Evolutionary conservation across 352 stramenopile species (phyloP), one percentile per base, ranked within the genome.

Genomic region (Phytophthora chlamydospora): DNA sequence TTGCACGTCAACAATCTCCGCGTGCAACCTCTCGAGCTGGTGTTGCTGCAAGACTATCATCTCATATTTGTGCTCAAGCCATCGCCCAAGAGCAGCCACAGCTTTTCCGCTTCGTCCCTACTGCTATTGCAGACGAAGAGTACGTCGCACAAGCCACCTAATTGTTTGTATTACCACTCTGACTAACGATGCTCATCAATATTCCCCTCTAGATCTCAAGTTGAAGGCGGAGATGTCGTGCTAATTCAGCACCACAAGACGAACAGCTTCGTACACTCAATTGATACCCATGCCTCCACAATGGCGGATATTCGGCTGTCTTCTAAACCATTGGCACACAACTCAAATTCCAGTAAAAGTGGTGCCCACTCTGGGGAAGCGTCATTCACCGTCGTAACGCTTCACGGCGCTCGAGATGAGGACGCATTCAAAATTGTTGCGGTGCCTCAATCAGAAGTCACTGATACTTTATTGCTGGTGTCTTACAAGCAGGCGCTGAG

Each of bases 271-370:
- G 62, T 91, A 16, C 83, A 91, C 58, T 89, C 82, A 1, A 76
- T 83, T 29, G 75, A 88, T 57, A 87, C 78, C 0, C 80, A 92
- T 46, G 67, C 78, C 27, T 85, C 80, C 16, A 86, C 50, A 19
- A 86, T 88, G 75, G 71, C 73, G 24, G 80, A 90, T 47, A 90
- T 91, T 43, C 70, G 74, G 9, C 48, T 89, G 19, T 88, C 79
- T 7, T 85, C 79, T 1, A 85, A 86, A 24, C 68, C 78, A 8
- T 54, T 89, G 24, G 61, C 66, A n/a, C 79, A 62, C 21, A 69
- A 67, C 42, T 42, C 42, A 16, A 66, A 27, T 13, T 47, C 24
- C 21, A 54, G 43, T 27, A 67, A 60, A 42, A 76, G 38, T 29
- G 58, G 67, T 13, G 38, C 45, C 14, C 63, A 43, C 9, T 57